Evolutionary conservation across 1,284 basidiomycete genomes (phyloP).

Genomic region (Dichomitus squalens): DNA sequence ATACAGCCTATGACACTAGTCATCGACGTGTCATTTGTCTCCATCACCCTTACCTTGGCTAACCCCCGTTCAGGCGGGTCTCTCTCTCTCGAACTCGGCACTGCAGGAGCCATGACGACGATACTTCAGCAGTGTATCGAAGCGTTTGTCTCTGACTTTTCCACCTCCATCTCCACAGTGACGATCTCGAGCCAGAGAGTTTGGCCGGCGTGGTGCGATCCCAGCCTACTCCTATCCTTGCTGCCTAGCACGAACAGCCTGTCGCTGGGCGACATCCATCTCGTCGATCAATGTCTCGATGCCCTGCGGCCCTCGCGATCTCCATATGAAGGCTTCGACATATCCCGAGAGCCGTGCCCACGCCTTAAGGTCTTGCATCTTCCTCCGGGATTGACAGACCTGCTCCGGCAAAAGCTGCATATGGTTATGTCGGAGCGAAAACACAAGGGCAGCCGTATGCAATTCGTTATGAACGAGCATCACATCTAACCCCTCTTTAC

Average conservation of each 20-base stretch:
- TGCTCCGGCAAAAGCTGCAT: not conserved
- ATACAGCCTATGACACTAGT: not conserved
- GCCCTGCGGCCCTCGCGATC: conserved; percentile 1
- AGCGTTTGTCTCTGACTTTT: not conserved
- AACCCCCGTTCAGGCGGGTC: not conserved
- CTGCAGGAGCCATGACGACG: conserved; percentile 12
- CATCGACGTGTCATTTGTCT: conserved; percentile 13
- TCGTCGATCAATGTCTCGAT: conserved; percentile 6
- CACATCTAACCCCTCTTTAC: no score
- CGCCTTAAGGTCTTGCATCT: conserved; percentile 3
- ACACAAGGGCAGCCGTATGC: not conserved
- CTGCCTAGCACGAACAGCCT: not conserved
- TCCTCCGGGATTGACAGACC: not conserved
- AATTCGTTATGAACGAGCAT: not conserved
- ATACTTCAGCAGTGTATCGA: conserved; percentile 5
- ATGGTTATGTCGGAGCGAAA: not conserved
- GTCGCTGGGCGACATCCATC: conserved; percentile 8
- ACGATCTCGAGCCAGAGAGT: conserved; percentile 12
- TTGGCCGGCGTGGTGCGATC: conserved; percentile 22
- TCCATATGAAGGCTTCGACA: not conserved
- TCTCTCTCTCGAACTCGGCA: conserved; percentile 11
- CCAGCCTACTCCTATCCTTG: conserved; percentile 1
- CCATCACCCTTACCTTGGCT: conserved; percentile 1
- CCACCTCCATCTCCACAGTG: not conserved
- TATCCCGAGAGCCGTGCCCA: not conserved